Base-by-base conservation (phyloP, 1,284 basidiomycete genomes). In the Ustilago sp. region DNA sequence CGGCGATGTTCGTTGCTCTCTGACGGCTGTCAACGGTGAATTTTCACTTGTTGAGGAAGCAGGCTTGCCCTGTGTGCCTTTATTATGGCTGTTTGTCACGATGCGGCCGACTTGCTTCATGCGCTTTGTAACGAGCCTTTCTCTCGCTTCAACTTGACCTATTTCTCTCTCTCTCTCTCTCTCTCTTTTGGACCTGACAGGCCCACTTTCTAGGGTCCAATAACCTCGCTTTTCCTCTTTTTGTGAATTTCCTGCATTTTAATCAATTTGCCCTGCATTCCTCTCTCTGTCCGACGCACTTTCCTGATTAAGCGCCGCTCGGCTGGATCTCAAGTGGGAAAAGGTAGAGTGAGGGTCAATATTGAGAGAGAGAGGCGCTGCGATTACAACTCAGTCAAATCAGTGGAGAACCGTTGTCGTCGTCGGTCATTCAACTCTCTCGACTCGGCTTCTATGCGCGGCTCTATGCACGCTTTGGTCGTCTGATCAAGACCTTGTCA, bases 1-100 rank as follows among this genome's bases (percentile, higher is more conserved):
- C 23, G 3, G 23, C 23, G 23, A 28, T 28, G 3, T 28, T 50
- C 8, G 13, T 31, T 31, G 45, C 48, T 50, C 15, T 13, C 7
- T 32, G 11, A 13, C 48, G 5, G 48, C 48, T 50, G 48, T 50
- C 48, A 50, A 50, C 48, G 48, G 48, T n/a, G 48, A 50, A 19
- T 50, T 50, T 50, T 32, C 28, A 4, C 48, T 50, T 28, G 48
- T 28, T 19, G 15, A 45, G 43, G 1, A 19, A 45, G 15, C n/a
- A 19, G 43, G 43, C 43, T 45, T 19, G 43, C 31, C 38, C 15
- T 9, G 45, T 48, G n/a, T 48, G 19, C n/a, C 23, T 28, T 13
- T 48, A 23, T 19, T 28, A 50, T 28, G 48, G 23, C 28, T 31
- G 5, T 50, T 32, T 4, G 48, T 50, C 48, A 50, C 48, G n/a